phyloP scores from a whole-genome alignment of 768 basidiomycete genomes.

The Tylopilus vinaceipallidus region DNA sequence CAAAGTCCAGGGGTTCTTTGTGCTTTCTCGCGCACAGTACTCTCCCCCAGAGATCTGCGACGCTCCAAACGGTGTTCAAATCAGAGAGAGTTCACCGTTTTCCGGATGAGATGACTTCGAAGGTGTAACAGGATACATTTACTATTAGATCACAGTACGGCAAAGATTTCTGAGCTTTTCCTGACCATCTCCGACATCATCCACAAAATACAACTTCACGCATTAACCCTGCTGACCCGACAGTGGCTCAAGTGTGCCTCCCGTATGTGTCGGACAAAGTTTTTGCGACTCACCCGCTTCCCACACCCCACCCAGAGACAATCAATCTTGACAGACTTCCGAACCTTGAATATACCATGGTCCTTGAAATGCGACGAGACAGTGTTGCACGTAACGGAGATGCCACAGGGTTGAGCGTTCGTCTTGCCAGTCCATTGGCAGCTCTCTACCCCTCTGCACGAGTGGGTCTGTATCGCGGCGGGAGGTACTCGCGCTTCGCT shows the following conservation, averaged over 20 bases:
- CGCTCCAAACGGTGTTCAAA: too few species aligned
- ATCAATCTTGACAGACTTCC: accelerated
- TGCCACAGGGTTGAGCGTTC: neutral
- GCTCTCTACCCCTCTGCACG: accelerated
- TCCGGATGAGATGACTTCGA: too few species aligned
- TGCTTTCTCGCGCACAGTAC: too few species aligned
- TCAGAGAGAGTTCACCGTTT: too few species aligned
- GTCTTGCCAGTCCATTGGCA: neutral
- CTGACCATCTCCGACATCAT: neutral
- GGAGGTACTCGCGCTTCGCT: neutral
- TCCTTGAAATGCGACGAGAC: neutral
- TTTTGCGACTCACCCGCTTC: neutral
- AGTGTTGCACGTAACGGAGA: neutral
- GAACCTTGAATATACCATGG: neutral
- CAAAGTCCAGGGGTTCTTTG: too few species aligned
- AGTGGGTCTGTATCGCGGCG: neutral
- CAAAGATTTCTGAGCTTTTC: neutral
- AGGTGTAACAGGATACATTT: too few species aligned
- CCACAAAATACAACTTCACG: too few species aligned
- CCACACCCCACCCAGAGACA: neutral
- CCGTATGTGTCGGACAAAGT: neutral
- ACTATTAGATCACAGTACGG: neutral
- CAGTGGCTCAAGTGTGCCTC: conserved; percentile 2
- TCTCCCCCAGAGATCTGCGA: too few species aligned
- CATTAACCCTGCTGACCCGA: too few species aligned